A percentile compares a stretch with the other conserved stretches of the same genome.
These are phyloP conservation scores for Sordariomycetes sp. DNA, from an alignment of 2,329 filamentous ascomycete species.

Conservation along the genomic window DNA sequence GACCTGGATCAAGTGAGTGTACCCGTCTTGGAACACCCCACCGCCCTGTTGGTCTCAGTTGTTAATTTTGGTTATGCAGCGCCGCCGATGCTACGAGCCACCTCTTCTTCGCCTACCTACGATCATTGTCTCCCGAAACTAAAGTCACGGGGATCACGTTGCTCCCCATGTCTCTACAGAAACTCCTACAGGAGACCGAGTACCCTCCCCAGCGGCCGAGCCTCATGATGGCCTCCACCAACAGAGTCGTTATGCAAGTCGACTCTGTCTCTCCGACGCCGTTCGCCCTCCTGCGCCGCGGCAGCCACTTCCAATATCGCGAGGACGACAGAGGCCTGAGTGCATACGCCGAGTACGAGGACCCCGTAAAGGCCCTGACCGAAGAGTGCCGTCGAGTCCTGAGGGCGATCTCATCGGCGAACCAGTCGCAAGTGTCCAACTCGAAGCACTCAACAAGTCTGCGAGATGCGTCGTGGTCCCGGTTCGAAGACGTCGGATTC, in stretches of 20 bases:
- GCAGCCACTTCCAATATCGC: constrained; percentile 91
- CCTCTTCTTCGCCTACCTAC: constrained; percentile 93
- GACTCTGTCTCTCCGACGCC: constrained; percentile 90
- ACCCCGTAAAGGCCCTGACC: constrained; percentile 77
- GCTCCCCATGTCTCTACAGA: constrained; percentile 82
- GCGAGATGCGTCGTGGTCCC: constrained; percentile 86
- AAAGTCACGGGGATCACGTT: constrained; percentile 69
- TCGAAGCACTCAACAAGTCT: constrained; percentile 62
- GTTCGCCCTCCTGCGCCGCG: constrained; percentile 78
- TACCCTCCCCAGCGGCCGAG: constrained; percentile 77
- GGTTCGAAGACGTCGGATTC: constrained; percentile 93
- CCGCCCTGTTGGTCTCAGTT: constrained; percentile 3
- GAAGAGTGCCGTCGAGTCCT: constrained; percentile 91
- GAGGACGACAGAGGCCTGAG: constrained; percentile 79
- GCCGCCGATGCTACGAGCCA: constrained; percentile 94
- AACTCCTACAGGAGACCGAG: constrained; percentile 82
- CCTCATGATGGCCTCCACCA: constrained; percentile 68
- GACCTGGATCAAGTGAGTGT: constrained; percentile 62
- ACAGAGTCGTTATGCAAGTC: constrained; percentile 93
- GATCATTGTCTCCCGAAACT: constrained; percentile 77
- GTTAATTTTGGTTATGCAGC: constrained; percentile 33
- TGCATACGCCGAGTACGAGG: constrained; percentile 78
- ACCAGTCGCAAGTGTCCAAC: constrained; percentile 69
- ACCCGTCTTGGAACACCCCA: background rate
- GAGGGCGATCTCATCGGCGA: constrained; percentile 76